Evolutionary conservation across 1,284 basidiomycete species (phyloP).

Genomic region (Fistulina hepatica): DNA sequence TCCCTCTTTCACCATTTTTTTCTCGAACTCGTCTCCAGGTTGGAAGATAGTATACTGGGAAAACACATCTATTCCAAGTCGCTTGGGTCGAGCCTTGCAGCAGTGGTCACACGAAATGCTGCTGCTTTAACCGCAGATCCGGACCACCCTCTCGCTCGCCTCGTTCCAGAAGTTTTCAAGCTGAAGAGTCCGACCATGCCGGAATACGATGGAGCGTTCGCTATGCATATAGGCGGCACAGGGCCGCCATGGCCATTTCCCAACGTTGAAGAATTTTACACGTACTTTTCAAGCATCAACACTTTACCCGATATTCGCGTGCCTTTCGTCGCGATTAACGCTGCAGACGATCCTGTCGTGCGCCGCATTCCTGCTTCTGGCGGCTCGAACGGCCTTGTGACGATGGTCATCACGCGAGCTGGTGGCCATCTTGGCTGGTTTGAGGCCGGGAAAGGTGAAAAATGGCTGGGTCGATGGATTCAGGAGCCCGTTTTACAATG

Average conservation of each 20-base stretch:
- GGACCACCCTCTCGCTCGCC: conserved; percentile 38
- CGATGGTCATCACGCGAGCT: conserved; percentile 59
- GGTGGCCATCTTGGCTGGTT: conserved; percentile 98
- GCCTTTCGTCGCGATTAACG: conserved; percentile 76
- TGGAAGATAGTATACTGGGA: too few relatives aligned
- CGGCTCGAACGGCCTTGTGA: conserved; percentile 51
- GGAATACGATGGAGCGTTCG: conserved; percentile 60
- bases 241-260: conserved; percentile 71
- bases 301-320: conserved; percentile 48
- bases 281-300: conserved; percentile 48
- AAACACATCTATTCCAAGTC: too few relatives aligned
- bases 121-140: too few relatives aligned
- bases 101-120: too few relatives aligned
- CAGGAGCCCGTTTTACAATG: conserved; percentile 67
- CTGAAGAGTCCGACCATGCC: conserved; percentile 45
- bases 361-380: conserved; percentile 48
- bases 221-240: conserved; percentile 68
- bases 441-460: conserved; percentile 37
- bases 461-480: conserved; percentile 54
- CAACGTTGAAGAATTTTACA: conserved; percentile 68
- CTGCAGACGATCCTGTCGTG: conserved; percentile 87
- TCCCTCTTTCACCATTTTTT: too few relatives aligned
- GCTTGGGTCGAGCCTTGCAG: too few relatives aligned
- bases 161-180: conserved; percentile 32
- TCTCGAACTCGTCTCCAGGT: too few relatives aligned